Percentiles rank a stretch among this genome's conserved stretches.
Conservation (phyloP, 768 basidiomycete species). For the Gloeopeniophorella convolvens region DNA sequence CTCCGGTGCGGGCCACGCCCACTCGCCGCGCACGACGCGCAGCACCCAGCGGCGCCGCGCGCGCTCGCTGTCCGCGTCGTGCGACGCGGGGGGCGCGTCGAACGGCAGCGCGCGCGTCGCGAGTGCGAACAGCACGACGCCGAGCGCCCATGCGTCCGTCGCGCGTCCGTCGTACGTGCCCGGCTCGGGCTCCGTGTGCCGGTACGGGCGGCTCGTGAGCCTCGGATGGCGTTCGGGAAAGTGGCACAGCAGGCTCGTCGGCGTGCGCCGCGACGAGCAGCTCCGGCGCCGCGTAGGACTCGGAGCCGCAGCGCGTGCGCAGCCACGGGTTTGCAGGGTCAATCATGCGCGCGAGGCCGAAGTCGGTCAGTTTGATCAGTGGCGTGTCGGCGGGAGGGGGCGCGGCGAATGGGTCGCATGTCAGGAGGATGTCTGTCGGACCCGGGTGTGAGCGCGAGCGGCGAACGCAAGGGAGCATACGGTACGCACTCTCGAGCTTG, state of each 20-base stretch:
- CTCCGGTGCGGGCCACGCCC: conserved; percentile 48
- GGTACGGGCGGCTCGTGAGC: background rate
- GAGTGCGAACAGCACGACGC: conserved; percentile 75
- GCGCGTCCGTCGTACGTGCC: conserved; percentile 70
- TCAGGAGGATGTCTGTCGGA: conserved; percentile 66
- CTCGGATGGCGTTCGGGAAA: background rate
- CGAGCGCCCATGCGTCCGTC: conserved; percentile 86
- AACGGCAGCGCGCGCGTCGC: conserved; percentile 69
- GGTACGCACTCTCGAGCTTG: conserved; percentile 67
- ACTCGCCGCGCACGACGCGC: conserved; percentile 74
- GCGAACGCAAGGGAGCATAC: background rate
- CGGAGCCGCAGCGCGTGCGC: conserved; percentile 76
- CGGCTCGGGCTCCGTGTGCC: conserved; percentile 31
- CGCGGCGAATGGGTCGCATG: conserved; percentile 37
- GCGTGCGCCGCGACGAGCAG: conserved; percentile 38
- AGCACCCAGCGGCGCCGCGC: conserved; percentile 51
- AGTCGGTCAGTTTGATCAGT: conserved; percentile 81
- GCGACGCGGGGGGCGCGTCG: conserved; percentile 27
- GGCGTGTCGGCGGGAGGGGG: background rate
- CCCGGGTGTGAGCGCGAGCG: background rate
- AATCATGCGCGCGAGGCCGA: conserved; percentile 79
- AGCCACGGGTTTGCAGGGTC: conserved; percentile 54
- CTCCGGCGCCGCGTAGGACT: conserved; percentile 80
- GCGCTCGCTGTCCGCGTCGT: conserved; percentile 25
- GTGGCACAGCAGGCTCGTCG: background rate